Evolutionary conservation across 2,329 filamentous ascomycete species (phyloP).

Genomic region (Fusarium nodosum): DNA sequence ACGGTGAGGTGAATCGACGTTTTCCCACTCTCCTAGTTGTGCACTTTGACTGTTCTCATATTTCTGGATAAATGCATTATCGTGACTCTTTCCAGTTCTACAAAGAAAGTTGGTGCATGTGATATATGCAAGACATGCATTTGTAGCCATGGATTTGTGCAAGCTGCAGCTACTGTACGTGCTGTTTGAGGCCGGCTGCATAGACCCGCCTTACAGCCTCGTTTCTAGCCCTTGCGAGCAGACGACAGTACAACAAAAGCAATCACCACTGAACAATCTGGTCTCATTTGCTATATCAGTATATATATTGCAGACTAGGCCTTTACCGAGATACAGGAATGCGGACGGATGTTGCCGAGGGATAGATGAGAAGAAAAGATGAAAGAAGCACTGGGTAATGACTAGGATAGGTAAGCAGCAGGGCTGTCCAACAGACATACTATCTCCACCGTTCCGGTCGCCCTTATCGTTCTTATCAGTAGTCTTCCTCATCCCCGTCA

Average conservation of each 20-base stretch:
- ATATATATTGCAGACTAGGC: not conserved
- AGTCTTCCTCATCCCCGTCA: slow-evolving; percentile 1
- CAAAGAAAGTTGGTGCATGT: not conserved
- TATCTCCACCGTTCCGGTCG: not conserved
- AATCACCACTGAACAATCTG: not conserved
- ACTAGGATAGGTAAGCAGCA: no score
- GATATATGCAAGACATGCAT: slow-evolving; percentile 3
- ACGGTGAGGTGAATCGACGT: not conserved
- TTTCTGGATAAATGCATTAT: not conserved
- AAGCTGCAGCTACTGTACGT: not conserved
- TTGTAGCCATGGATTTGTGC: not conserved
- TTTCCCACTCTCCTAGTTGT: not conserved
- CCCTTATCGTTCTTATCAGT: not conserved
- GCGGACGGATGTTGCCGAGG: not conserved
- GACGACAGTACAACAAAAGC: not conserved
- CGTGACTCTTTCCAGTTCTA: not conserved
- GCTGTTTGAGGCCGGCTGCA: not conserved
- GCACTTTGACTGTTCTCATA: not conserved
- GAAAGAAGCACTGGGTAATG: no score
- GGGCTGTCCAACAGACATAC: not conserved
- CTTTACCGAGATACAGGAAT: not conserved
- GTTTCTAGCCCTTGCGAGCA: not conserved
- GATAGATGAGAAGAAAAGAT: no score
- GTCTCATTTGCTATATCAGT: not conserved
- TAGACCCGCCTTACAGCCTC: slow-evolving; percentile 1